Evolutionary conservation across 1,284 basidiomycete species (phyloP).

Genomic region (Dichomitus squalens): DNA sequence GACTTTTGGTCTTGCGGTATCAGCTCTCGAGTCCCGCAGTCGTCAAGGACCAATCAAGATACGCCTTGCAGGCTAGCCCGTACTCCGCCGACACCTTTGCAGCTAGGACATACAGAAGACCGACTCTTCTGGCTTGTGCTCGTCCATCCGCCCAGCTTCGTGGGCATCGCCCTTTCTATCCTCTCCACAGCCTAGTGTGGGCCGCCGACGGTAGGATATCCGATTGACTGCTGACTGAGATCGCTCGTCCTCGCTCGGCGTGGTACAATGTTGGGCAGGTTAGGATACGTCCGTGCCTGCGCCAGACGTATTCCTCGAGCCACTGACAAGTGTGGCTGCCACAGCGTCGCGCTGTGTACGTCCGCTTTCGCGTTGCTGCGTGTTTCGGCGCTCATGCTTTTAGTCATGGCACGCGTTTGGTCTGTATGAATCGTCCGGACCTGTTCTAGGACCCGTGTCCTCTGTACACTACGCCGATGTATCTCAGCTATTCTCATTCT

Average conservation of each 20-base stretch:
- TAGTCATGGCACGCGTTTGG: background rate
- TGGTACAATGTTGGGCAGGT: conserved; percentile 23
- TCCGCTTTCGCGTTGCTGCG: background rate
- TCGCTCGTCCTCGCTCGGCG: conserved; percentile 20
- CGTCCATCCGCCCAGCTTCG: conserved; percentile 11
- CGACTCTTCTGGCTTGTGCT: conserved; percentile 24
- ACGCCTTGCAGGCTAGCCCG: conserved; percentile 59
- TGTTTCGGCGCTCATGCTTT: background rate
- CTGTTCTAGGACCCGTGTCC: background rate
- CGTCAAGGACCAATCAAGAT: conserved; percentile 70
- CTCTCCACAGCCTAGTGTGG: conserved; percentile 17
- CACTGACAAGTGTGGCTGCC: background rate
- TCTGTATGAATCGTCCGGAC: background rate
- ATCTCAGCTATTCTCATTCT: conserved; percentile 10
- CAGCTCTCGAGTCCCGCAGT: conserved; percentile 70
- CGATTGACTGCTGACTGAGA: conserved; percentile 25
- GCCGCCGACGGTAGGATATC: conserved; percentile 19
- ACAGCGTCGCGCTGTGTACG: background rate
- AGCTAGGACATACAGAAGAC: conserved; percentile 16
- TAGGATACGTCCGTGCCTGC: conserved; percentile 11
- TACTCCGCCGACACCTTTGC: background rate
- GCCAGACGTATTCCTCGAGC: conserved; percentile 2
- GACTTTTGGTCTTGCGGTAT: conserved; percentile 11
- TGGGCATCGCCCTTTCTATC: conserved; percentile 12
- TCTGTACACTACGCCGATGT: background rate